Evolutionary conservation across 1,139 yeast species (phyloP).

Genomic region (Hansenula lynferdii): DNA sequence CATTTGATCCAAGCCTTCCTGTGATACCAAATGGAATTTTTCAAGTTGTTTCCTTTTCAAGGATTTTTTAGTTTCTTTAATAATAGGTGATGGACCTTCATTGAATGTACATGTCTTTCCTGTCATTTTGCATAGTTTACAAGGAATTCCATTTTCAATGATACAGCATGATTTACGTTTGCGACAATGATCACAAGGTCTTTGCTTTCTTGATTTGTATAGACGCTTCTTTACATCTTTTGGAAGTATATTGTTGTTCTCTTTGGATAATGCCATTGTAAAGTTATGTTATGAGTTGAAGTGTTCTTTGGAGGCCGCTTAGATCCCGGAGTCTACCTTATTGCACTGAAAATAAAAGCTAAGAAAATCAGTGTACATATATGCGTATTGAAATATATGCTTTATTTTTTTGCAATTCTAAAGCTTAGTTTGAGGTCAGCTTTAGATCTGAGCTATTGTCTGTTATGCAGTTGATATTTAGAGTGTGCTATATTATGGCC

Average conservation of each 20-base stretch:
- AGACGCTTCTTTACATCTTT: conserved; percentile 4
- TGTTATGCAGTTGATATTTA: too few species aligned
- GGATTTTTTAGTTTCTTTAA: too few species aligned
- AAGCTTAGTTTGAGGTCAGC: too few species aligned
- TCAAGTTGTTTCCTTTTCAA: not conserved
- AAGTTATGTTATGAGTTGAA: not conserved
- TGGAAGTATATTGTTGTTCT: conserved; percentile 1
- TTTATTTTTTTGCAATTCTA: too few species aligned
- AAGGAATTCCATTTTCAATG: conserved; percentile 3
- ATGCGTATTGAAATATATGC: too few species aligned
- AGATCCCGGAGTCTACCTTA: not conserved
- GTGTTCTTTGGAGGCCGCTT: not conserved
- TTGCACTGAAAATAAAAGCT: too few species aligned
- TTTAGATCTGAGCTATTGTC: too few species aligned
- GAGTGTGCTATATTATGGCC: too few species aligned
- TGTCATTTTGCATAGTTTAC: conserved; percentile 3
- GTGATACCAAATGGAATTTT: not conserved
- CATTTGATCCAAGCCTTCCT: too few species aligned
- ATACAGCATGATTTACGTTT: conserved; percentile 5
- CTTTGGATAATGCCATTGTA: conserved; percentile 1
- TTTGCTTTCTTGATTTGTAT: conserved; percentile 5
- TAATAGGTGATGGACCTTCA: too few species aligned
- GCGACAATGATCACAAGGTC: conserved; percentile 7
- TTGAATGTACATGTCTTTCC: conserved; percentile 3
- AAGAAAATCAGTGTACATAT: too few species aligned